These are phyloP conservation scores for Trichoderma atroviride DNA, from an alignment of 2,329 filamentous ascomycete genomes.

Conservation along the genomic window DNA sequence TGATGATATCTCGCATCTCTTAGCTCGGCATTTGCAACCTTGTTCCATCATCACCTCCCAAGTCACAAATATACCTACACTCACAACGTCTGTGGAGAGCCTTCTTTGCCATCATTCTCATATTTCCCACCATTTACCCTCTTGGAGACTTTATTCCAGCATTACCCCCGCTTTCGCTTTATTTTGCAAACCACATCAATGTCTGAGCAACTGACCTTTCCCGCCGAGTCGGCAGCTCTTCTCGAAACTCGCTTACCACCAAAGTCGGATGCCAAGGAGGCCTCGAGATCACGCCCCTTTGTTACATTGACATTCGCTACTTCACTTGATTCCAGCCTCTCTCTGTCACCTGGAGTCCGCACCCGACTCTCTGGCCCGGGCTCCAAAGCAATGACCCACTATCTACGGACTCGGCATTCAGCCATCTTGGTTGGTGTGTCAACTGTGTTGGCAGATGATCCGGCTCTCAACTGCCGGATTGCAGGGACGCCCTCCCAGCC, in stretches of 20 bases:
- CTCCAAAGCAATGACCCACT: constrained; percentile 92
- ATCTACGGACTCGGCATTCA: constrained; percentile 77
- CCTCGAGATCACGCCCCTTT: constrained; percentile 43
- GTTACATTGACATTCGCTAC: constrained; percentile 88
- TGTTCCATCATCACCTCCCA: not conserved
- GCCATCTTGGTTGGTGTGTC: constrained; percentile 84
- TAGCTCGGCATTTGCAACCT: not conserved
- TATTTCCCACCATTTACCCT: too few species aligned
- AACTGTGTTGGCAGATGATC: constrained; percentile 83
- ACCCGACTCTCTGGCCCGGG: constrained; percentile 80
- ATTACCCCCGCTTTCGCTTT: not conserved
- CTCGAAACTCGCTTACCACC: constrained; percentile 42
- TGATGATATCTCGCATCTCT: not conserved
- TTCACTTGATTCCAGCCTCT: constrained; percentile 81
- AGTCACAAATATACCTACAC: not conserved
- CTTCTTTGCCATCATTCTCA: not conserved
- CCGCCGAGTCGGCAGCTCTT: constrained; percentile 36
- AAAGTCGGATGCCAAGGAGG: not conserved
- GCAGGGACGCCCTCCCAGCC: constrained; percentile 68
- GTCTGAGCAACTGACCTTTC: constrained; percentile 41
- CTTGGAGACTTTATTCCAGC: not conserved
- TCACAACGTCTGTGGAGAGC: not conserved
- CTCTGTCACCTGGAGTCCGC: constrained; percentile 75
- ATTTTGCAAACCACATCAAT: constrained; percentile 34
- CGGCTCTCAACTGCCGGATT: constrained; percentile 80